Evolutionary conservation across 2,329 filamentous ascomycete genomes (phyloP), one percentile per base, ranked within the genome.

Genomic region (Esteya vermicola): DNA sequence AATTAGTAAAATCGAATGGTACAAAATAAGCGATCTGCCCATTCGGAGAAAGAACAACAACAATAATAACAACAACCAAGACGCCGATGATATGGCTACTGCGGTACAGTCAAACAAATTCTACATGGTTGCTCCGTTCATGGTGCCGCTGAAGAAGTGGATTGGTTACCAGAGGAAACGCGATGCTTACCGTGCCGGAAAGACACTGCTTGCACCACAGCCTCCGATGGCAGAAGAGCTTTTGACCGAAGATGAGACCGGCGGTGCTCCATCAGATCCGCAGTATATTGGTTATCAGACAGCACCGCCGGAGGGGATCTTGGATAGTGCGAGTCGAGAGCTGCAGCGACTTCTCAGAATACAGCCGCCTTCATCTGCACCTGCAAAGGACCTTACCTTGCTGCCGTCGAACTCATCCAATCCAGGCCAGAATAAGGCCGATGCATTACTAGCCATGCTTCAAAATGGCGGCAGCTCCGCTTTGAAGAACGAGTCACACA

Each of bases 1-100:
- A 58, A 98, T 98, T 54, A 93, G 89, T 60, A 93, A 85, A 60
- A 94, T 98, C 44, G 69, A 85, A 55, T 98, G 91, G 91, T 95
- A 93, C 62, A 85, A 78, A 50, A 65, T 98, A 31, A 82, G 81
- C 0, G 86, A 95, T 45, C 70, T 98, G 21, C 89, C 91, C 1
- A 85, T 83, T n/a, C n/a, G n/a, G n/a, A n/a, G n/a, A n/a, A n/a
- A n/a, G n/a, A n/a, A n/a, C 0, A 78, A 85, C 51, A 77, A 78
- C 41, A 83, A 81, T 56, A 86, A 81, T 54, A 34, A 27, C 36
- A 68, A 73, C 18, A 68, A 74, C 14, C n/a, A n/a, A n/a, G 69
- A 76, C n/a, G 69, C 75, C 33, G 64, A 64, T 13, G 65, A 64
- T 10, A 67, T 70, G 27, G 67, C 72, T 12, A 60, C 74, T 12